Evolutionary conservation across 2,329 filamentous ascomycete genomes (phyloP).

Genomic region (Tolypocladium ophioglossoides): DNA sequence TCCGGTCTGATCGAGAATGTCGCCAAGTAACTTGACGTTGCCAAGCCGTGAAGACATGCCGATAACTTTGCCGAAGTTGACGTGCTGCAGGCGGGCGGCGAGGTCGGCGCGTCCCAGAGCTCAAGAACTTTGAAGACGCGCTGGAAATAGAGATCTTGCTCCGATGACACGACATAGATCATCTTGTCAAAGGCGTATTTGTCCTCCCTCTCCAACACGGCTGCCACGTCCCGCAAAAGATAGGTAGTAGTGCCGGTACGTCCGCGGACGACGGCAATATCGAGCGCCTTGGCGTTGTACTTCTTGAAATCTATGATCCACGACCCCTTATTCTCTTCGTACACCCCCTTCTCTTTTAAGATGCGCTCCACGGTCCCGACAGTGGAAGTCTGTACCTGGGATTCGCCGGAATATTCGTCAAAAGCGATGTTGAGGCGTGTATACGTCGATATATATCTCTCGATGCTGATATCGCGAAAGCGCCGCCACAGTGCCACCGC

Average conservation of each 20-base stretch:
- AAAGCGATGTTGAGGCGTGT: constrained; percentile 50
- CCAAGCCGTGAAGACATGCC: constrained; percentile 31
- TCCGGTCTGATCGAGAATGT: constrained; percentile 45
- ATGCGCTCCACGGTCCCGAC: constrained; percentile 48
- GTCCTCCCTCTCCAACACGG: constrained; percentile 40
- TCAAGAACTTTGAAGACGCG: constrained; percentile 19
- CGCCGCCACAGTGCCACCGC: constrained; percentile 46
- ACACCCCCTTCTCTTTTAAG: constrained; percentile 47
- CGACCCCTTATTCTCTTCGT: constrained; percentile 52
- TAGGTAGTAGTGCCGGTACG: constrained; percentile 55
- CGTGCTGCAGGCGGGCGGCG: constrained; percentile 16
- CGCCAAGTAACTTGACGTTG: constrained; percentile 44
- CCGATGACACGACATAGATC: constrained; percentile 26
- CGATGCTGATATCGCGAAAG: constrained; percentile 49
- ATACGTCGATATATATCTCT: constrained; percentile 48
- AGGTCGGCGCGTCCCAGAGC: constrained; percentile 18
- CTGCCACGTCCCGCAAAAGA: constrained; percentile 59
- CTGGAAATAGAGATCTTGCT: constrained; percentile 24
- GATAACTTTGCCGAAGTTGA: constrained; percentile 38
- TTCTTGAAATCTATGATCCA: constrained; percentile 60
- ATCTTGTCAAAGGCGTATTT: constrained; percentile 29
- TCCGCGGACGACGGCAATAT: constrained; percentile 54
- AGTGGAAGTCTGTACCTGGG: constrained; percentile 37
- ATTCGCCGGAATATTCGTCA: constrained; percentile 58
- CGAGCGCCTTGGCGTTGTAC: constrained; percentile 54